Percentiles rank a stretch among this genome's conserved stretches.
Evolutionary conservation across 1,284 basidiomycete species (phyloP).

Genomic region (Mycosarcoma mackinlayi): DNA sequence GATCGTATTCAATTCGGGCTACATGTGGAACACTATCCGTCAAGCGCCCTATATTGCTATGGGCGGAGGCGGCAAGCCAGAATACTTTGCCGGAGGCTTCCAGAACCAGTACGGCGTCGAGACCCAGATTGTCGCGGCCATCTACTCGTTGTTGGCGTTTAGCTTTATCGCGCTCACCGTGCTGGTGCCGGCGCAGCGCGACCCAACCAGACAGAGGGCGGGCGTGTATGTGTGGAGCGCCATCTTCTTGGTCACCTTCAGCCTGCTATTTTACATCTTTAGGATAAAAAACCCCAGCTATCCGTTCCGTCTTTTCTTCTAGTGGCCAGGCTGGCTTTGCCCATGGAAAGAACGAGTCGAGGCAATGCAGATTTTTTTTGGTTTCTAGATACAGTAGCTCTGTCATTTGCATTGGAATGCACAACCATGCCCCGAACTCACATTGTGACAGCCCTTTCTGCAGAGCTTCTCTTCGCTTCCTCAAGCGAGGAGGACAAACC

Average conservation of each 20-base stretch:
- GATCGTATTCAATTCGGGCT: constrained; percentile 69
- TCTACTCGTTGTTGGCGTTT: constrained; percentile 85
- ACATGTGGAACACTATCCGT: constrained; percentile 97
- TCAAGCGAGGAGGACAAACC: too few species aligned
- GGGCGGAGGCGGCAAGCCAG: constrained; percentile 71
- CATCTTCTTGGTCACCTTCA: constrained; percentile 85
- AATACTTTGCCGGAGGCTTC: constrained; percentile 88
- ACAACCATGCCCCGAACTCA: too few species aligned
- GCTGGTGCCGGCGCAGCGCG: constrained; percentile 81
- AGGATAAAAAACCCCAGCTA: constrained; percentile 80
- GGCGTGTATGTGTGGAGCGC: constrained; percentile 90
- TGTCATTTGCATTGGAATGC: too few species aligned
- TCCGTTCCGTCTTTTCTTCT: constrained; percentile 57
- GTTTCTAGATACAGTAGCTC: too few species aligned
- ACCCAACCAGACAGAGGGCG: constrained; percentile 80
- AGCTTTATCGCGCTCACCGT: constrained; percentile 85
- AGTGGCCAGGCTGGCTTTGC: not conserved
- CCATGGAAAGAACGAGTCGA: not conserved
- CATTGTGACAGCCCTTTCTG: too few species aligned
- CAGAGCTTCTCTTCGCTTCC: too few species aligned
- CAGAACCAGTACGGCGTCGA: constrained; percentile 93
- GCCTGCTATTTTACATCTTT: constrained; percentile 88
- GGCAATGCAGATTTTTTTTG: not conserved
- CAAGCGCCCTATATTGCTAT: constrained; percentile 78
- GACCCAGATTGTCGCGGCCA: constrained; percentile 83